These are phyloP conservation scores for Camellia japonica DNA, from an alignment of 148 eudicot genomes.

Conservation along the genomic window DNA sequence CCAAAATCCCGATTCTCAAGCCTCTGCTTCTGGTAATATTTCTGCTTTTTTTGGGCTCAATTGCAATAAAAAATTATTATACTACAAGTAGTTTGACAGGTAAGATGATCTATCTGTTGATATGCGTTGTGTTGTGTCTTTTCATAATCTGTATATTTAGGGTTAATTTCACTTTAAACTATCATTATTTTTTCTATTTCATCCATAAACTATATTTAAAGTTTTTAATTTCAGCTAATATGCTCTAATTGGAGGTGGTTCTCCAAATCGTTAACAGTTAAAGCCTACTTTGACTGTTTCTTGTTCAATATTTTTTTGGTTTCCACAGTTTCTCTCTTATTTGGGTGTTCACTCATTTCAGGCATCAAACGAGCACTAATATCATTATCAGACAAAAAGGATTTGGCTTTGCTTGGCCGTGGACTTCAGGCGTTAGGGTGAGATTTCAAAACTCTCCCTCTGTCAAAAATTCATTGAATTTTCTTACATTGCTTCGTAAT, in stretches of 20 bases:
- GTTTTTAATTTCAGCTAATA: no score
- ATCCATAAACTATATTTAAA: no score
- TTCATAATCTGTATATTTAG: no score
- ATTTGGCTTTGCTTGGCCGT: conserved; percentile 59
- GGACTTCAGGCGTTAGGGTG: conserved; percentile 89
- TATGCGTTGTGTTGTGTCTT: no score
- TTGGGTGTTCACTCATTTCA: conserved; percentile 16
- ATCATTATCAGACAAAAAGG: conserved; percentile 83
- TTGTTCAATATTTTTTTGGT: not conserved
- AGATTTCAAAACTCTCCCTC: conserved; percentile 23
- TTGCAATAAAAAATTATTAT: no score
- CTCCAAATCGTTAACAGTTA: no score
- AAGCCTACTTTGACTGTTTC: not conserved
- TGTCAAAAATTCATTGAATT: not conserved
- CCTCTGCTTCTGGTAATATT: conserved; percentile 23
- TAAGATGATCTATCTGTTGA: no score
- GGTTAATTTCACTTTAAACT: no score
- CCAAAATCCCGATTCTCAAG: conserved; percentile 26
- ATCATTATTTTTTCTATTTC: no score
- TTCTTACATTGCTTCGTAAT: not conserved
- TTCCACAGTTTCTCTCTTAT: not conserved
- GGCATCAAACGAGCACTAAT: conserved; percentile 71
- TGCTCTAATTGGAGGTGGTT: no score
- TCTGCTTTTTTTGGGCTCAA: not conserved
- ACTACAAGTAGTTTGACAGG: not conserved